Percentiles rank a stretch among this genome's conserved stretches.
These are phyloP conservation scores for Aspergillaceae sp. DNA, from an alignment of 2,329 filamentous ascomycete genomes.

Conservation along the genomic window DNA sequence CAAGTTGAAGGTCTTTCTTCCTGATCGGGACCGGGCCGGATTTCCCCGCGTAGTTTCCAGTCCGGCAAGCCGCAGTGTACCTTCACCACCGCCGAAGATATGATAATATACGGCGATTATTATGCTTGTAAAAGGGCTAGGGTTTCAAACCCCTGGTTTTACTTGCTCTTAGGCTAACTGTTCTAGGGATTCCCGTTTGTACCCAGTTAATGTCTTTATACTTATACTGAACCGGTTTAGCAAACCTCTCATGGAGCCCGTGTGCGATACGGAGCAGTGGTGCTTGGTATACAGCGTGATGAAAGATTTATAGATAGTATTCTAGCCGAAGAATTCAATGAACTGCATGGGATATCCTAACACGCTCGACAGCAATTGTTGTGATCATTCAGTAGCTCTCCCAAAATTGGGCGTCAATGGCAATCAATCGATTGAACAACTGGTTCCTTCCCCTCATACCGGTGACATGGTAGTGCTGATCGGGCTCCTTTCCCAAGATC, in stretches of 20 bases:
- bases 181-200: background rate
- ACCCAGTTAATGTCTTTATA: too few species aligned
- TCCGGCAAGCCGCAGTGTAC: conserved; percentile 2
- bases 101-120: background rate
- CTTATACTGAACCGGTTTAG: too few species aligned
- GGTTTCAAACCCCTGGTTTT: background rate
- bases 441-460: conserved; percentile 66
- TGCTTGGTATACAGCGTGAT: too few species aligned
- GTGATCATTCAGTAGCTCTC: conserved; percentile 53
- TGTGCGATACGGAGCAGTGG: too few species aligned
- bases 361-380: too few species aligned
- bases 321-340: too few species aligned
- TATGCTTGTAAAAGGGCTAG: background rate
- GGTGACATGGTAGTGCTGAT: conserved; percentile 54
- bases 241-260: too few species aligned
- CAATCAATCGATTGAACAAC: conserved; percentile 68
- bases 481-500: conserved; percentile 48
- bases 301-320: too few species aligned
- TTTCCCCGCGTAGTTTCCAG: conserved; percentile 7
- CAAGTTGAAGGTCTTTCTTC: background rate
- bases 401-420: conserved; percentile 77
- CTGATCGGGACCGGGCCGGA: background rate
- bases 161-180: background rate
- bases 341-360: too few species aligned
- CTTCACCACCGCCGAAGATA: background rate